These are phyloP conservation scores for Cutaneotrichosporon sp. DNA, from an alignment of 1,284 basidiomycete species.

Conservation along the genomic window DNA sequence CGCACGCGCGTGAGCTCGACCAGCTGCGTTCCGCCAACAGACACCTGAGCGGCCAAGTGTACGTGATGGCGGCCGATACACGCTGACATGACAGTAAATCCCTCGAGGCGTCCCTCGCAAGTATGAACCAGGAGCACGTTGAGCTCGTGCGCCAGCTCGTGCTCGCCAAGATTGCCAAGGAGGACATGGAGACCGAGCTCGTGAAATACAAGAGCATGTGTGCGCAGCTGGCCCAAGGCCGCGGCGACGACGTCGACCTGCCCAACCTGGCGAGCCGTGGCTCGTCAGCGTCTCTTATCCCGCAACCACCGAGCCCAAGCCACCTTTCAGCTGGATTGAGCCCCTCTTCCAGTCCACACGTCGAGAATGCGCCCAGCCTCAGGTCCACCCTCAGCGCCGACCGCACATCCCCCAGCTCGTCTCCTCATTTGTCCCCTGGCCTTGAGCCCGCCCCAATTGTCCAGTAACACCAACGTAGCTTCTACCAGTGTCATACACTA, in stretches of 20 bases:
- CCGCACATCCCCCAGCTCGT: no score
- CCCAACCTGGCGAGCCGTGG: conserved; percentile 7
- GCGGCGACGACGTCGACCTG: conserved; percentile 6
- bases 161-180: conserved; percentile 72
- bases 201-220: conserved; percentile 86
- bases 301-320: not conserved
- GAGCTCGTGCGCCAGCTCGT: conserved; percentile 75
- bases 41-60: conserved; percentile 71
- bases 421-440: no score
- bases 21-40: conserved; percentile 70
- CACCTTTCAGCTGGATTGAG: no score
- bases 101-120: conserved; percentile 68
- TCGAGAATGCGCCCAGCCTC: no score
- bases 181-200: conserved; percentile 83
- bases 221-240: conserved; percentile 41
- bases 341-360: no score
- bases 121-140: conserved; percentile 54
- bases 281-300: not conserved
- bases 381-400: no score
- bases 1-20: conserved; percentile 75
- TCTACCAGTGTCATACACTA: not conserved
- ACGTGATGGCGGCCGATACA: conserved; percentile 39
- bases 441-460: no score
- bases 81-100: conserved; percentile 56
- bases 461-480: no score